These are phyloP conservation scores for Hansfordia pulvinata DNA, from an alignment of 2,329 filamentous ascomycete species.

Conservation along the genomic window DNA sequence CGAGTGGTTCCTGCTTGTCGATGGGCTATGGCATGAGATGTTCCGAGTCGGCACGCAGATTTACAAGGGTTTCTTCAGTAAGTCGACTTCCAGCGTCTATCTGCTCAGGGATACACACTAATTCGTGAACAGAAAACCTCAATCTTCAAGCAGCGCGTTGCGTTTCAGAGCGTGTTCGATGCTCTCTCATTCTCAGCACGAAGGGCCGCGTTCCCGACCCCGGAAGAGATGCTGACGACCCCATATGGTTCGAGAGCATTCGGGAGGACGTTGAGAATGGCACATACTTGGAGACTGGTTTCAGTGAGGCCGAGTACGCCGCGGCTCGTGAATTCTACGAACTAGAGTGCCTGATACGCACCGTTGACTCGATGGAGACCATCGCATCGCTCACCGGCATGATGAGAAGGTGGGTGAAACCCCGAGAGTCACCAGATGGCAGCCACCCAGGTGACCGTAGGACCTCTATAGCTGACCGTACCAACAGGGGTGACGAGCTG, in stretches of 20 bases:
- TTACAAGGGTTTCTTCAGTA: slow-evolving; percentile 78
- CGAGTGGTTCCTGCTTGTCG: slow-evolving; percentile 72
- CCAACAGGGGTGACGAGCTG: slow-evolving; percentile 14
- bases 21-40: slow-evolving; percentile 57
- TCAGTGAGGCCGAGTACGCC: slow-evolving; percentile 27
- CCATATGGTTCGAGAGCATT: slow-evolving; percentile 17
- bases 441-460: too few species aligned
- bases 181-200: slow-evolving; percentile 29
- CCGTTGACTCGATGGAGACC: slow-evolving; percentile 55
- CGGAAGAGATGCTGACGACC: slow-evolving; percentile 19
- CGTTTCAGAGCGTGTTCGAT: slow-evolving; percentile 36
- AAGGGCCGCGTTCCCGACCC: slow-evolving; percentile 17
- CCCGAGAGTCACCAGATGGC: background rate
- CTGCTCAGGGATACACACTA: slow-evolving; percentile 1
- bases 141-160: slow-evolving; percentile 40
- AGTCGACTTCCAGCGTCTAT: slow-evolving; percentile 22
- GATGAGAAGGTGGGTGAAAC: slow-evolving; percentile 32
- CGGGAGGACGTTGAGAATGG: slow-evolving; percentile 8
- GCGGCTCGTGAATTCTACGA: slow-evolving; percentile 51
- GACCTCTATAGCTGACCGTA: slow-evolving; percentile 17
- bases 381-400: slow-evolving; percentile 43
- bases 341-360: slow-evolving; percentile 52
- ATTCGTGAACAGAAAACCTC: slow-evolving; percentile 24
- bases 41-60: slow-evolving; percentile 56
- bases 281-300: slow-evolving; percentile 19